These are phyloP conservation scores for Coemansia sp. DNA, from an alignment of 192 early-diverging fungal species.

Conservation along the genomic window DNA sequence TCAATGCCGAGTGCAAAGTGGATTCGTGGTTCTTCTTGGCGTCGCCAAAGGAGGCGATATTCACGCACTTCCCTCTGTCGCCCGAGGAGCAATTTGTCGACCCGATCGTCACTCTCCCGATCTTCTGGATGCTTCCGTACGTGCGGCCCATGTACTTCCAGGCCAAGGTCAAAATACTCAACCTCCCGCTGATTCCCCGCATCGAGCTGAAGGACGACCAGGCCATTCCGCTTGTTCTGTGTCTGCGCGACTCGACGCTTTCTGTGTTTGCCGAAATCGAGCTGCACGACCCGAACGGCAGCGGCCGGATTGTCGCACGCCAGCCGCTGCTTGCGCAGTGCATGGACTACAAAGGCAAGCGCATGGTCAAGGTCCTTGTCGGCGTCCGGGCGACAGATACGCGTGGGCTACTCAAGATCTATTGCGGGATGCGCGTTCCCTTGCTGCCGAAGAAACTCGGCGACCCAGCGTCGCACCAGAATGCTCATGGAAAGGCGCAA, in stretches of 20 bases:
- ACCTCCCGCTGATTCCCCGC: constrained; percentile 41
- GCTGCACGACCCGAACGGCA: constrained; percentile 51
- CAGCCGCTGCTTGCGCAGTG: constrained; percentile 55
- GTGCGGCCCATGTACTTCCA: constrained; percentile 50
- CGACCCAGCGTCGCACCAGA: constrained; percentile 6
- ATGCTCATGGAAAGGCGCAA: constrained; percentile 18
- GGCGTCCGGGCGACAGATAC: constrained; percentile 36
- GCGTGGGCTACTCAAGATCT: constrained; percentile 53
- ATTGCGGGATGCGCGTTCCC: constrained; percentile 44
- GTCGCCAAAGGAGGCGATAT: constrained; percentile 48
- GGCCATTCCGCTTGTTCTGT: constrained; percentile 47
- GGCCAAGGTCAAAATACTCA: constrained; percentile 47
- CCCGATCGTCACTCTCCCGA: constrained; percentile 47
- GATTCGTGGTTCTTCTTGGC: constrained; percentile 55
- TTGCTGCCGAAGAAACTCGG: constrained; percentile 28
- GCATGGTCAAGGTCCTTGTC: constrained; percentile 55
- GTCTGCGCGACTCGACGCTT: constrained; percentile 42
- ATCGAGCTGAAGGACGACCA: constrained; percentile 49
- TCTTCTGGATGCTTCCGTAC: constrained; percentile 58
- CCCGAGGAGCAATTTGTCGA: constrained; percentile 49
- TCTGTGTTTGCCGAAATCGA: constrained; percentile 57
- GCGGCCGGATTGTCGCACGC: constrained; percentile 47
- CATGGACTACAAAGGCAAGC: constrained; percentile 54
- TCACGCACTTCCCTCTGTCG: constrained; percentile 49
- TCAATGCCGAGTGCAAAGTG: constrained; percentile 39